Evolutionary conservation across 2,329 filamentous ascomycete genomes (phyloP), one percentile per base, ranked within the genome.

Genomic region (Penicillium sp.): DNA sequence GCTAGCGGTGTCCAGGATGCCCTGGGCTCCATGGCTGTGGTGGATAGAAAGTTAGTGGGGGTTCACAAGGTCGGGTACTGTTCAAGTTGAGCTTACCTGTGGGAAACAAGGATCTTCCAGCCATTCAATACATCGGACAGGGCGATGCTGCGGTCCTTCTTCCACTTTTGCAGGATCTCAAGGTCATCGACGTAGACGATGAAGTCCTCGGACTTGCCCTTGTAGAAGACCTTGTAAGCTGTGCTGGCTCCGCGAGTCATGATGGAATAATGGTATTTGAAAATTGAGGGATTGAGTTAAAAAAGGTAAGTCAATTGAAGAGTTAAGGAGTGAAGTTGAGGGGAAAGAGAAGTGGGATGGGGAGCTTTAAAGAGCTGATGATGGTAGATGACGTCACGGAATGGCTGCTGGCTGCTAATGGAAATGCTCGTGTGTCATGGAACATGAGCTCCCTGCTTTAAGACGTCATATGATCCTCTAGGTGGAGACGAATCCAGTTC

Each of bases 41-140:
- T n/a, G 4, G 33, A n/a, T 31, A 53, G 62, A 50, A 60, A 43
- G 11, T 46, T n/a, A 43, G 9, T 50, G 46, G 11, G 13, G n/a
- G 3, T 37, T 42, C 21, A 26, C 3, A 26, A 23, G 39, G 10
- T 21, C 25, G 11, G 4, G 11, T 11, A 37, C 39, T 50, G 19
- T 21, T n/a, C 7, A 29, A 23, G 3, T 14, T 51, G 26, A 55
- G 81, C 90, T 80, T 83, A 97, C 93, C 88, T 90, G 81, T 96
- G 90, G 35, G 92, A 96, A 44, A 89, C 81, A 71, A 96, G 96
- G 71, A 99, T 83, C 83, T 96, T 91, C 83, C 91, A 98, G 8
- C 89, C 84, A 57, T 88, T 91, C 55, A 98, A 84, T 55, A 99
- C 93, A 69, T 97, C 88, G 1, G 90, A 84, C 48, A 98, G 80